These are phyloP conservation scores for Colletotrichum sp. DNA, from an alignment of 2,329 filamentous ascomycete genomes.

Conservation along the genomic window DNA sequence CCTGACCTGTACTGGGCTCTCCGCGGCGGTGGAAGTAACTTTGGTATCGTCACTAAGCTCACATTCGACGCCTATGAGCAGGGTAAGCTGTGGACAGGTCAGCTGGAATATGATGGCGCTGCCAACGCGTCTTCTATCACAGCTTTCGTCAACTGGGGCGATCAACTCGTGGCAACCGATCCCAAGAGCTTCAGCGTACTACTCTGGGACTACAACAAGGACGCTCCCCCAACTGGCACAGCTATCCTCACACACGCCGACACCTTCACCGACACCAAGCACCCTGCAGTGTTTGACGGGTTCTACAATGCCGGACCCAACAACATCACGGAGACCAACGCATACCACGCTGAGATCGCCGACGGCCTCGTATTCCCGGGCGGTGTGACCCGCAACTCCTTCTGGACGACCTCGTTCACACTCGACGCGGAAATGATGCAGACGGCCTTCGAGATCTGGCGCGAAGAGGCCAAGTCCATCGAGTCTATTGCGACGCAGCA, in stretches of 20 bases:
- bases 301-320: conserved; percentile 15
- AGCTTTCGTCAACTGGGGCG: background rate
- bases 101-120: background rate
- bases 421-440: background rate
- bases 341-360: conserved; percentile 23
- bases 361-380: background rate
- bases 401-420: conserved; percentile 14
- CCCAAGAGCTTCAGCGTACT: conserved; percentile 14
- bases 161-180: background rate
- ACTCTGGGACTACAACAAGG: conserved; percentile 21
- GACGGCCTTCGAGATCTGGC: background rate
- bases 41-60: conserved; percentile 36
- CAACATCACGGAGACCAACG: background rate
- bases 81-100: background rate
- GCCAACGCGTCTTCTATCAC: background rate
- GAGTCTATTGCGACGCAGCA: conserved; percentile 24
- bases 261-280: conserved; percentile 2
- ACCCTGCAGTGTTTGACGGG: conserved; percentile 25
- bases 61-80: conserved; percentile 25
- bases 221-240: background rate
- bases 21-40: conserved; percentile 50
- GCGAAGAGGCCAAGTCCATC: conserved; percentile 21
- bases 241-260: conserved; percentile 20
- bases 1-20: conserved; percentile 49
- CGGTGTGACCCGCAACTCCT: conserved; percentile 22